Conservation (phyloP, 768 basidiomycete genomes). For the Boletus rex-veris region DNA sequence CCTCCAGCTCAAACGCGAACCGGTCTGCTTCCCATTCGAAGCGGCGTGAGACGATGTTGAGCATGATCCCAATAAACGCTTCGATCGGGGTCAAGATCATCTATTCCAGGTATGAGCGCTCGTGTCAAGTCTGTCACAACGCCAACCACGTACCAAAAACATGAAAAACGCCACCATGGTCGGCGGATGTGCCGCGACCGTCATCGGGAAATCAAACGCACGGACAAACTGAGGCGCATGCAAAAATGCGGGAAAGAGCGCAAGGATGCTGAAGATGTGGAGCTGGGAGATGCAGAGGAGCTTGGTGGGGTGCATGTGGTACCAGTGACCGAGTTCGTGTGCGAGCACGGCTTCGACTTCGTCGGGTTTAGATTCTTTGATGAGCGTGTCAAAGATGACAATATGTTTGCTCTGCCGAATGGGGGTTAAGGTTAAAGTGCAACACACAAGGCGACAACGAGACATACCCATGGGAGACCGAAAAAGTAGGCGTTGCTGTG, state of each 20-base stretch:
- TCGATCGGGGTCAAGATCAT: constrained; percentile 83
- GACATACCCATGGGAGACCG: constrained; percentile 84
- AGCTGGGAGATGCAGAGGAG: constrained; percentile 82
- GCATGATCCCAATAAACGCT: constrained; percentile 61
- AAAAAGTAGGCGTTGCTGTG: constrained; percentile 99
- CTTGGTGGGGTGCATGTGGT: constrained; percentile 85
- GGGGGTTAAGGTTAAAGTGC: too few relatives aligned
- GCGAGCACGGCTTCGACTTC: constrained; percentile 98
- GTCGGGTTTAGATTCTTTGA: constrained; percentile 84
- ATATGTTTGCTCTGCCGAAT: constrained; percentile 77
- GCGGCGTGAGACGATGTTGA: constrained; percentile 79
- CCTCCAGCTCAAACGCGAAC: constrained; percentile 75
- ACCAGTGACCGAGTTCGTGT: constrained; percentile 98
- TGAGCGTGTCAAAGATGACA: constrained; percentile 96
- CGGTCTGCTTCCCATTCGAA: constrained; percentile 94
- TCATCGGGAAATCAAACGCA: constrained; percentile 75
- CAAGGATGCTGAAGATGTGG: constrained; percentile 83
- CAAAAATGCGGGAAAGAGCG: constrained; percentile 87
- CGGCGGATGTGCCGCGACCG: constrained; percentile 62
- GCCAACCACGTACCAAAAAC: constrained; percentile 57
- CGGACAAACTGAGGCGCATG: constrained; percentile 73
- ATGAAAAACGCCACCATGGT: constrained; percentile 84
- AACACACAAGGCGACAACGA: neutral
- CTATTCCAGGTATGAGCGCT: constrained; percentile 28
- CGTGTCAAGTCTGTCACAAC: too few relatives aligned